phyloP scores from a whole-genome alignment of 2,329 filamentous ascomycete genomes.

The Sporothrix mexicana region DNA sequence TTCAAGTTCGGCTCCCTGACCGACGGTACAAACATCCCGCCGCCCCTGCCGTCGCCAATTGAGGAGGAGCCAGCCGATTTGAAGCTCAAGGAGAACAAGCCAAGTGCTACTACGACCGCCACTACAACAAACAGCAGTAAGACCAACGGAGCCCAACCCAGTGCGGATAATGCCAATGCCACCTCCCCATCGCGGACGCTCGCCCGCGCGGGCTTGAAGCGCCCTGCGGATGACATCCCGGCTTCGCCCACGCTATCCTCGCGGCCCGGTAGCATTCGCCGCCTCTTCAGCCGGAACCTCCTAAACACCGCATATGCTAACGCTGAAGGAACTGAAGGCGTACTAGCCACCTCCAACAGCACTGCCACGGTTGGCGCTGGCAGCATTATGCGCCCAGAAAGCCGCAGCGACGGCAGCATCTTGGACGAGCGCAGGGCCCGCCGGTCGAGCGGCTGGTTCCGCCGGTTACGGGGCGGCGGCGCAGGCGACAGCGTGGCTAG shows the following conservation, averaged over 20 bases:
- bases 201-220: slow-evolving; percentile 52
- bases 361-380: slow-evolving; percentile 32
- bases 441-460: slow-evolving; percentile 65
- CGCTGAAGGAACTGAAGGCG: slow-evolving; percentile 50
- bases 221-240: slow-evolving; percentile 57
- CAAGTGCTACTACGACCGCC: slow-evolving; percentile 31
- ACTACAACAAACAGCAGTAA: slow-evolving; percentile 41
- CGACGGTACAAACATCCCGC: slow-evolving; percentile 66
- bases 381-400: slow-evolving; percentile 53
- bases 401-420: slow-evolving; percentile 56
- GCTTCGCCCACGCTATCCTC: slow-evolving; percentile 59
- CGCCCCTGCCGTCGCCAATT: slow-evolving; percentile 61
- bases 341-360: slow-evolving; percentile 32
- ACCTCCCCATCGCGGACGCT: slow-evolving; percentile 41
- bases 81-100: slow-evolving; percentile 32
- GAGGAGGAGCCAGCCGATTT: slow-evolving; percentile 51
- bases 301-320: slow-evolving; percentile 61
- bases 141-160: slow-evolving; percentile 50
- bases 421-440: slow-evolving; percentile 60
- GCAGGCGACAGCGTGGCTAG: slow-evolving; percentile 35
- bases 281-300: slow-evolving; percentile 61
- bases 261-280: slow-evolving; percentile 62
- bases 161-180: slow-evolving; percentile 37
- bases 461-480: slow-evolving; percentile 53
- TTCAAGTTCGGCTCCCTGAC: slow-evolving; percentile 65